phyloP scores from a whole-genome alignment of 108 stramenopile genomes.

The Skeletonema costatum region DNA sequence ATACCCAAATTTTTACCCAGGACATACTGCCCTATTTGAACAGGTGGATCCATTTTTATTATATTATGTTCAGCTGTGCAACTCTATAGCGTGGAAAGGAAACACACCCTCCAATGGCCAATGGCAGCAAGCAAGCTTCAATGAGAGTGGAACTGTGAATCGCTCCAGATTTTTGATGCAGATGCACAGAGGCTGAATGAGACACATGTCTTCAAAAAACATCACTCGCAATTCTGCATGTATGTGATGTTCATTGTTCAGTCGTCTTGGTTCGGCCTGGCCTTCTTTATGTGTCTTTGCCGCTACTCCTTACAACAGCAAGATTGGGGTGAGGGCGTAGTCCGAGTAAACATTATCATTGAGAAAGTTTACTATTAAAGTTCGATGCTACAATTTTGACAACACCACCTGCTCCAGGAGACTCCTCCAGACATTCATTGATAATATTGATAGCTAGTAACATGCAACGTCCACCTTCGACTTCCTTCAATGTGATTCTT shows the following conservation, averaged over 20 bases:
- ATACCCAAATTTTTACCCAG: constrained; percentile 99
- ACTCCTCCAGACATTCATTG: background rate
- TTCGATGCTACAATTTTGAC: background rate
- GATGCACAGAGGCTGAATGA: too few species aligned
- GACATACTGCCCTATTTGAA: constrained; percentile 97
- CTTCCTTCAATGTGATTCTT: background rate
- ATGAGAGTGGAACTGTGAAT: too few species aligned
- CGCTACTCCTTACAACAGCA: too few species aligned
- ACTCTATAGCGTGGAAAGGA: background rate
- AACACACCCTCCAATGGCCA: background rate
- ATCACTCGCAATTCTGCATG: too few species aligned
- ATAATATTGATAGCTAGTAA: background rate
- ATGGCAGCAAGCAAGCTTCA: too few species aligned
- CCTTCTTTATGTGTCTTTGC: too few species aligned
- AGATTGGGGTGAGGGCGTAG: too few species aligned
- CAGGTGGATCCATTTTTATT: constrained; percentile 63
- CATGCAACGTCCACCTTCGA: background rate
- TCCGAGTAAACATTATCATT: background rate
- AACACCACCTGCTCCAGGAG: background rate
- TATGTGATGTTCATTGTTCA: too few species aligned
- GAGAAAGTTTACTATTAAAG: background rate
- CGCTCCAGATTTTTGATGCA: too few species aligned
- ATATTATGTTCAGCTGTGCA: background rate
- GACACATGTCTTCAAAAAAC: too few species aligned
- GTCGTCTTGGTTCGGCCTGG: too few species aligned